Conservation (phyloP, 768 basidiomycete species). For the Asterophora parasitica region DNA sequence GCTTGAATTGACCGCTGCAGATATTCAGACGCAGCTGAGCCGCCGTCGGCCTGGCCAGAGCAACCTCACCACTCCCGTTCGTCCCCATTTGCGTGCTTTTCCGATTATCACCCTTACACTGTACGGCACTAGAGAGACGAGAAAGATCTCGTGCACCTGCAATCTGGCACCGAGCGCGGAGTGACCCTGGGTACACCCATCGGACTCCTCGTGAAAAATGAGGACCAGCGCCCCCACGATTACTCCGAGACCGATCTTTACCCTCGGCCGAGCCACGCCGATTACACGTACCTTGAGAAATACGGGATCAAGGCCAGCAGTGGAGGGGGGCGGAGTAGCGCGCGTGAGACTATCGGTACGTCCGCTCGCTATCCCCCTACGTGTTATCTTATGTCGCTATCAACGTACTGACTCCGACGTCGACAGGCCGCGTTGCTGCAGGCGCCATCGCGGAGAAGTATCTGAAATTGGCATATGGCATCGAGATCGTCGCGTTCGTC, state of each 20-base stretch:
- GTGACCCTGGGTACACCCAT: constrained; percentile 97
- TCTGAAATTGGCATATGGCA: constrained; percentile 77
- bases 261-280: constrained; percentile 95
- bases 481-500: constrained; percentile 97
- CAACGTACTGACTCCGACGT: background rate
- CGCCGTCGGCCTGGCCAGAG: constrained; percentile 94
- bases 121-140: constrained; percentile 69
- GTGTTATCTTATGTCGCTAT: background rate
- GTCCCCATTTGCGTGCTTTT: constrained; percentile 24
- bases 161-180: constrained; percentile 91
- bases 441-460: constrained; percentile 98
- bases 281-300: constrained; percentile 96
- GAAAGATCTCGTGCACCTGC: constrained; percentile 89
- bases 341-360: constrained; percentile 92
- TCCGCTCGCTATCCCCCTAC: background rate
- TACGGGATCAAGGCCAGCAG: constrained; percentile 97
- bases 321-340: constrained; percentile 92
- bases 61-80: constrained; percentile 90
- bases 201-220: constrained; percentile 92
- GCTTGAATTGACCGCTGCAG: constrained; percentile 67
- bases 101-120: constrained; percentile 2
- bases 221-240: constrained; percentile 97
- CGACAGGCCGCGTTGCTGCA: constrained; percentile 86
- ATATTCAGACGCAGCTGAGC: constrained; percentile 89
- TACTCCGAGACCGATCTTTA: constrained; percentile 98